Base-by-base conservation (phyloP, 192 early-diverging fungal species). In the Lobosporangium transversale region DNA sequence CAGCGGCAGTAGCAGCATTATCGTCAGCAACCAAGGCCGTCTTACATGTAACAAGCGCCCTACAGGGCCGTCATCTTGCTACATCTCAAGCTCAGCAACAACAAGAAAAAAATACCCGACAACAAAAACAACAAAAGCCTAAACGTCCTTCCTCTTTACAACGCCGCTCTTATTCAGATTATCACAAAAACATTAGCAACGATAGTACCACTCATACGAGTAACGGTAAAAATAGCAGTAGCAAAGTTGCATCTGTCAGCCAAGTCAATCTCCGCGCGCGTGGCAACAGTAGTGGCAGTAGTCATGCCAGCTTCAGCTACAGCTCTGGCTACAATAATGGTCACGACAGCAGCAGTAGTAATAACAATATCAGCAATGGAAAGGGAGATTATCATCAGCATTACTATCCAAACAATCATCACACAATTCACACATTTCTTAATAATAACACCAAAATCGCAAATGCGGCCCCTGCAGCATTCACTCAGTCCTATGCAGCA, bases 121-220 rank as follows among this genome's bases (percentile, higher is more conserved):
- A 20, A 6, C 10, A 50, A 20, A 26, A 53, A 14, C 18, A 29
- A 53, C 5, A 7, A 12, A 30, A 30, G 29, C 27, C 7, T 7
- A 54, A 60, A 49, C 24, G 44, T 21, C 58, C 47, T 15, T 9
- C 50, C 30, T 45, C 57, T 21, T 50, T 44, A 18, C 57, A 59
- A 14, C 31, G 17, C 6, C 57, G 49, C 18, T 33, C 63, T 20
- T 44, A 60, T 27, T 60, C 44, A 8, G 58, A 60, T 17, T 44
- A 60, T 26, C 9, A 29, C 47, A 37, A 48, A n/a, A 43, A 30
- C 37, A 30, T 21, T 18, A 58, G 43, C 27, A 45, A 14, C 26
- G 8, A 21, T 48, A 47, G 2, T 23, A 24, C n/a, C 54, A 9
- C 63, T 20, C 32, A 60, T 27, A 47, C 44, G 18, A 44, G 48